A percentile compares a stretch with the other conserved stretches of the same genome.
phyloP scores from a whole-genome alignment of 139 green algal genomes.

The Closterium sp. region DNA sequence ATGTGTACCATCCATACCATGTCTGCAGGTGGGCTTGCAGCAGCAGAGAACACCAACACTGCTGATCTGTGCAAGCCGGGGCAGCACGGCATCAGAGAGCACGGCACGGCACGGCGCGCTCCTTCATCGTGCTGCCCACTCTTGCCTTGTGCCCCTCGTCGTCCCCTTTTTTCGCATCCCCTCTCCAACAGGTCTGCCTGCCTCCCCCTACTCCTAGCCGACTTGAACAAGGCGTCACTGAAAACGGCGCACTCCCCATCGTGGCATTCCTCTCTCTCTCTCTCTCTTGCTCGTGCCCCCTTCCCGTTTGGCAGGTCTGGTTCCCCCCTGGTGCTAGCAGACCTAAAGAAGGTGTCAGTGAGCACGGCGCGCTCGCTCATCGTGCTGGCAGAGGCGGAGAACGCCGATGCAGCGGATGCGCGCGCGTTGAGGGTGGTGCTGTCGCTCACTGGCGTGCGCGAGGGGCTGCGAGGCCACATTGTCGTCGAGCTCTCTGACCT shows the following conservation, averaged over 20 bases:
- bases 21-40: too few relatives aligned
- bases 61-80: background rate
- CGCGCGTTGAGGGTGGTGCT: conserved; percentile 57
- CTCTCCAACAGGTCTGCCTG: too few relatives aligned
- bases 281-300: too few relatives aligned
- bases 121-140: conserved; percentile 55
- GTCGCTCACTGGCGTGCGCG: conserved; percentile 53
- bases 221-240: too few relatives aligned
- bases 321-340: conserved; percentile 54
- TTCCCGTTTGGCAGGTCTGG: conserved; percentile 29
- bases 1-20: too few relatives aligned
- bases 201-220: too few relatives aligned
- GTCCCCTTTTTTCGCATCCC: too few relatives aligned
- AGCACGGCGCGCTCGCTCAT: conserved; percentile 56
- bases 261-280: too few relatives aligned
- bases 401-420: conserved; percentile 39
- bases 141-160: background rate
- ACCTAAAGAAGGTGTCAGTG: conserved; percentile 61
- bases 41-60: too few relatives aligned
- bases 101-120: conserved; percentile 22
- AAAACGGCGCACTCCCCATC: background rate
- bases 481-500: conserved; percentile 63
- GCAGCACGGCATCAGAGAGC: conserved; percentile 45
- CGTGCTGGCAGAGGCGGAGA: conserved; percentile 56
- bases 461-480: conserved; percentile 58